phyloP scores from a whole-genome alignment of 2,329 filamentous ascomycete genomes.

The Sclerotinia sclerotiorum region DNA sequence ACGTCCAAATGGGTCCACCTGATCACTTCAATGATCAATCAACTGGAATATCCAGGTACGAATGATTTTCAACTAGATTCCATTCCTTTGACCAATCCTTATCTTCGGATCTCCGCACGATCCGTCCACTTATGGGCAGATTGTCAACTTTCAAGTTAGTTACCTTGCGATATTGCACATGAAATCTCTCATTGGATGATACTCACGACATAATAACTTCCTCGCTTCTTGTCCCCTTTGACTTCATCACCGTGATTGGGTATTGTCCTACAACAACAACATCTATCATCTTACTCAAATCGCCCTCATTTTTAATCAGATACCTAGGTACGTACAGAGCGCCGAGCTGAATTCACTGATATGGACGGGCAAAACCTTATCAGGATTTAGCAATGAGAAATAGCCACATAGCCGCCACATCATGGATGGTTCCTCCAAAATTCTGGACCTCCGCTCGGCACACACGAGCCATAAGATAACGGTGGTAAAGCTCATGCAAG shows the following conservation, averaged over 20 bases:
- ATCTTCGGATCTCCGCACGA: constrained; percentile 7
- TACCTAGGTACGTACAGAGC: no score
- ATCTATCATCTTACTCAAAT: neutral
- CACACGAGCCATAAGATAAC: constrained; percentile 1
- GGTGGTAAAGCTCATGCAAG: neutral
- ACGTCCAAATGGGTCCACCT: neutral
- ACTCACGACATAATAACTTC: neutral
- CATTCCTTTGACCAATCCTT: neutral
- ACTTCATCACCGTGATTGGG: constrained; percentile 10
- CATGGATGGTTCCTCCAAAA: neutral
- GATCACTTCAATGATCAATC: neutral
- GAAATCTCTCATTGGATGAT: constrained; percentile 1
- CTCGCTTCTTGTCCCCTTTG: constrained; percentile 18
- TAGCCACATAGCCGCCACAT: constrained; percentile 10
- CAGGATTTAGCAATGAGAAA: neutral
- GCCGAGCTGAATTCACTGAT: neutral
- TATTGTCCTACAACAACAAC: neutral
- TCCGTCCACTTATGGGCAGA: neutral
- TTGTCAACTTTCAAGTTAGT: no score
- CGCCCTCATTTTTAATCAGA: neutral
- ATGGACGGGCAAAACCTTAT: neutral
- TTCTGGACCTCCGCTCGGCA: neutral
- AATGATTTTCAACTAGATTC: neutral
- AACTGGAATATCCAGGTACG: neutral
- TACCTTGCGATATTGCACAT: neutral